Conservation (phyloP, 257 asterid species). For the Nicotiana sylvestris region DNA sequence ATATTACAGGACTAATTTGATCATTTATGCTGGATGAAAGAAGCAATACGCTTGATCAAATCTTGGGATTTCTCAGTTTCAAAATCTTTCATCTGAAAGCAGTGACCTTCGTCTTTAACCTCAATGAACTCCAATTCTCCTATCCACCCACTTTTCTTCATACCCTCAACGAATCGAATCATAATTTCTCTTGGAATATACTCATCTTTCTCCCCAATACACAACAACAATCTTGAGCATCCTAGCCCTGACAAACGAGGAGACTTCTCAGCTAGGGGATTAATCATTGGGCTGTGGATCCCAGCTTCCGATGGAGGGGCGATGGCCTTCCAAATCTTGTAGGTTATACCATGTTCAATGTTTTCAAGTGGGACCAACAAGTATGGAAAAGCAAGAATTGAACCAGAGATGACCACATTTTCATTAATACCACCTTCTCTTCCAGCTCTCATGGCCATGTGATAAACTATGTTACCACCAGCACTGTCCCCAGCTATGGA, state of each 20-base stretch:
- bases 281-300: neutral
- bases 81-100: constrained; percentile 14
- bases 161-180: constrained; percentile 24
- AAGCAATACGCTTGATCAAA: constrained; percentile 32
- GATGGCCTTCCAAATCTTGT: no score
- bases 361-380: neutral
- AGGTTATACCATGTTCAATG: no score
- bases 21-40: constrained; percentile 19
- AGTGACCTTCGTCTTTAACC: constrained; percentile 45
- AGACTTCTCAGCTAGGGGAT: neutral
- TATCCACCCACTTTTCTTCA: constrained; percentile 52
- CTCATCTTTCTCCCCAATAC: constrained; percentile 21
- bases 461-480: no score
- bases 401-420: neutral
- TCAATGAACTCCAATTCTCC: constrained; percentile 47
- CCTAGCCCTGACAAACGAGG: neutral
- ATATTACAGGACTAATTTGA: neutral
- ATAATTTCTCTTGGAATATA: constrained; percentile 7
- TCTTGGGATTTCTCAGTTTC: constrained; percentile 27
- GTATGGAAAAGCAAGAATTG: constrained; percentile 10
- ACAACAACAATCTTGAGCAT: constrained; percentile 12
- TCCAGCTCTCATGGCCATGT: constrained; percentile 11
- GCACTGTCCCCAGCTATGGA: constrained; percentile 22
- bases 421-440: neutral
- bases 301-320: neutral